Evolutionary conservation across 768 basidiomycete species (phyloP), one percentile per base, ranked within the genome.

Genomic region (Suillus luteus): DNA sequence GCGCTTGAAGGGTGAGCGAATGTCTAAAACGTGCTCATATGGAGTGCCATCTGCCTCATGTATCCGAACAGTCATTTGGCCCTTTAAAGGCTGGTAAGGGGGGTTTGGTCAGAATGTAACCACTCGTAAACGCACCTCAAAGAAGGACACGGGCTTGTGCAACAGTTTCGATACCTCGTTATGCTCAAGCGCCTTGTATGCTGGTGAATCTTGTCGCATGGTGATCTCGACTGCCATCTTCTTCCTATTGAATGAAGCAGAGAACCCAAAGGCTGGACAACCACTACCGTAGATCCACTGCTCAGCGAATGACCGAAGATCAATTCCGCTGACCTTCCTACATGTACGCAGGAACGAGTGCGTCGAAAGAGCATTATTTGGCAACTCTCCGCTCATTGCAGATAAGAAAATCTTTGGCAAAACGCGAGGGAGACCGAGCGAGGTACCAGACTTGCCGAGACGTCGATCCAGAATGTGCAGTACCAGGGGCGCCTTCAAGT

Each of bases 241-340:
- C 83, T 98, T 99, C 71, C 95, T 83, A 74, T 98, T 96, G 78
- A 99, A 99, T 41, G 88, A 88, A 1, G 96, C 95, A 14, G 88
- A 86, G 73, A 99, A 92, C 0, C 85, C 86, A 73, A 99, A 95
- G 2, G 89, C 84, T 0, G 97, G 97, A 73, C 95, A 97, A 24
- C 97, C 97, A 73, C 92, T 95, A 14, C 96, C 96, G 71, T 95
- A 97, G 66, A 99, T 94, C 97, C 97, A 99, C 75, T 99, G 96
- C 71, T 99, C 95, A n/a, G 94, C 93, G 72, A 99, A 99, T 35
- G 86, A 85, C 61, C 91, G 84, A 27, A 91, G 84, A 72, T 99
- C 96, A 19, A 93, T 90, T 11, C 95, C 93, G 71, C 92, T 93
- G 65, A 96, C 91, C 76, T 96, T 99, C 68, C 96, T 83, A 71